A percentile compares a stretch with the other conserved stretches of the same genome.
phyloP scores from a whole-genome alignment of 2,329 filamentous ascomycete species.

The Ascochyta rabiei region DNA sequence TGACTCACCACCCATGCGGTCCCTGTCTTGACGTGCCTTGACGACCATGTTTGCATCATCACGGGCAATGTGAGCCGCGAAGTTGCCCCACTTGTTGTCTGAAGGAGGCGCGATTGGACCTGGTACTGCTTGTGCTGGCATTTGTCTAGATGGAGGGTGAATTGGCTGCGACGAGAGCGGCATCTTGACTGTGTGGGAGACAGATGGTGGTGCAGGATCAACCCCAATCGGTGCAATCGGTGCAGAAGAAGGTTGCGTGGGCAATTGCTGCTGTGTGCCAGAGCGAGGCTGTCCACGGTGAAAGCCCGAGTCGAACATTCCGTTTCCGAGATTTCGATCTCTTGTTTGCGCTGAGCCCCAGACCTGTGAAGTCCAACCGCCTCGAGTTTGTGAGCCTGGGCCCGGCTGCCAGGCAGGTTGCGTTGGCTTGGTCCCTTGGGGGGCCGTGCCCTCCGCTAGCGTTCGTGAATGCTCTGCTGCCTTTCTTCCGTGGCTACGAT shows the following conservation, averaged over 20 bases:
- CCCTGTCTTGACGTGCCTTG: conserved; percentile 37
- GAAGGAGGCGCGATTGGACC: conserved; percentile 41
- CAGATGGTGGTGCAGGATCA: conserved; percentile 21
- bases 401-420: conserved; percentile 39
- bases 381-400: conserved; percentile 32
- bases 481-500: conserved; percentile 27
- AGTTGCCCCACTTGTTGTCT: conserved; percentile 42
- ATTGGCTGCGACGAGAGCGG: conserved; percentile 15
- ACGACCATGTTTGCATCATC: conserved; percentile 34
- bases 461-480: conserved; percentile 23
- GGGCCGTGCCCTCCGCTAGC: conserved; percentile 19
- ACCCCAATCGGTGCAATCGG: conserved; percentile 33
- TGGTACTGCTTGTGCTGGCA: conserved; percentile 22
- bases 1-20: conserved; percentile 34
- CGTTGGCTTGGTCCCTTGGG: conserved; percentile 29
- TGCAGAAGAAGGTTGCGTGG: conserved; percentile 31
- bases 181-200: conserved; percentile 25
- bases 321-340: conserved; percentile 76
- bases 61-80: conserved; percentile 36
- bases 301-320: conserved; percentile 72
- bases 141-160: conserved; percentile 19
- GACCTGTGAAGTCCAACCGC: conserved; percentile 59
- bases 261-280: conserved; percentile 31
- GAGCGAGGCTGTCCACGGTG: conserved; percentile 56
- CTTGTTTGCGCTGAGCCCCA: conserved; percentile 74